A percentile compares a stretch with the other conserved stretches of the same genome.
These are phyloP conservation scores for Penicillium griseofulvum DNA, from an alignment of 2,329 filamentous ascomycete genomes.

Conservation along the genomic window DNA sequence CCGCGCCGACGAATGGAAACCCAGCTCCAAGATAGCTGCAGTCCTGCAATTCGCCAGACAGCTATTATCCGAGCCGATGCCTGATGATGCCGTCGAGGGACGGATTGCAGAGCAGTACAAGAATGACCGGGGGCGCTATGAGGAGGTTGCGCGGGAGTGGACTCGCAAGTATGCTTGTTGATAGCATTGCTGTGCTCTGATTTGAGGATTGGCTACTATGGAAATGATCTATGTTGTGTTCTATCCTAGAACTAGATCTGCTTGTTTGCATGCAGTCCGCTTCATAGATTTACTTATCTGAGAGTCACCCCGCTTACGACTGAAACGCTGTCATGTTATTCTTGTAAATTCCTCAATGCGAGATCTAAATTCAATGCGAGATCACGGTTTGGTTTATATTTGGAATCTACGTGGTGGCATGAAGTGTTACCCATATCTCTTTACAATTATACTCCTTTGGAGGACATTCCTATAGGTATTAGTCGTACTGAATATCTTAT, in stretches of 20 bases:
- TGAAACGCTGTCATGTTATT: constrained; percentile 10
- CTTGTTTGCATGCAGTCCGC: background rate
- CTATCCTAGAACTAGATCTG: background rate
- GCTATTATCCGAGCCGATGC: constrained; percentile 76
- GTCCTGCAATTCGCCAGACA: constrained; percentile 75
- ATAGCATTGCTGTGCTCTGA: constrained; percentile 25
- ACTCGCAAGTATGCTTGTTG: constrained; percentile 67
- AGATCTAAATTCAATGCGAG: background rate
- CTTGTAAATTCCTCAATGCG: background rate
- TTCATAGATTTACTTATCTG: background rate
- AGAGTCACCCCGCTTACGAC: constrained; percentile 7
- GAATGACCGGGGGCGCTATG: constrained; percentile 64
- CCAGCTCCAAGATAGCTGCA: constrained; percentile 69
- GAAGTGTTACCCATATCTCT: background rate
- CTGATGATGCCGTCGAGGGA: constrained; percentile 84
- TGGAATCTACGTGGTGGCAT: background rate
- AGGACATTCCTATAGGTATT: background rate
- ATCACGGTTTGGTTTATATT: background rate
- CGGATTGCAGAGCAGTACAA: constrained; percentile 83
- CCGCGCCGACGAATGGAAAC: constrained; percentile 88
- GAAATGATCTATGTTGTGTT: background rate
- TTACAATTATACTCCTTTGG: too few relatives aligned
- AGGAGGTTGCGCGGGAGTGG: constrained; percentile 72
- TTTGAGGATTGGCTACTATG: background rate
- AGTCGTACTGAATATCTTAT: background rate